Percentiles rank a stretch among this genome's conserved stretches.
Conservation (phyloP, 495 filamentous ascomycete species). For the Neurospora sp. region DNA sequence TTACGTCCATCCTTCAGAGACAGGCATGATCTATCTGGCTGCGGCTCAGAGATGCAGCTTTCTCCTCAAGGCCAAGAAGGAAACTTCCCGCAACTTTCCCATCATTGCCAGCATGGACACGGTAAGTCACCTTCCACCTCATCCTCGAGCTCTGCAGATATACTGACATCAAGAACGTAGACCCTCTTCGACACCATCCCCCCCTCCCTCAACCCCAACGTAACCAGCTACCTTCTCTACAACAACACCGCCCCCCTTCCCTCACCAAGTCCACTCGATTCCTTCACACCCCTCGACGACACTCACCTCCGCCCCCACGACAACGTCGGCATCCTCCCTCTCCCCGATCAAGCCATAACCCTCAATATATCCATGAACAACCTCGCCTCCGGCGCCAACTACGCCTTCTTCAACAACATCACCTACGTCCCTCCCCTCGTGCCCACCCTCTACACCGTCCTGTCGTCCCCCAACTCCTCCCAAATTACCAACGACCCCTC, state of each 20-base stretch:
- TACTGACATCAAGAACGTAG: constrained; percentile 25
- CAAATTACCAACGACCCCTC: constrained; percentile 25
- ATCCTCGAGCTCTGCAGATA: neutral
- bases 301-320: constrained; percentile 58
- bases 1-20: constrained; percentile 47
- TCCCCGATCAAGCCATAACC: constrained; percentile 50
- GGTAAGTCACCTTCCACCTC: constrained; percentile 20
- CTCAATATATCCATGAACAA: constrained; percentile 63
- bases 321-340: constrained; percentile 40
- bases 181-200: constrained; percentile 61
- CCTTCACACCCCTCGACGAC: constrained; percentile 63
- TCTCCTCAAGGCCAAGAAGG: constrained; percentile 55
- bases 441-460: constrained; percentile 66
- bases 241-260: constrained; percentile 50
- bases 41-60: constrained; percentile 65
- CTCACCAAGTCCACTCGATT: constrained; percentile 40
- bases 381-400: constrained; percentile 64
- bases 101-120: constrained; percentile 55
- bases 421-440: constrained; percentile 67
- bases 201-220: constrained; percentile 57
- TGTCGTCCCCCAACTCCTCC: constrained; percentile 52
- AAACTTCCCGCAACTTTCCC: constrained; percentile 54
- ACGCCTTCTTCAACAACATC: constrained; percentile 75
- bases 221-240: constrained; percentile 73
- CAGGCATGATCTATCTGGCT: constrained; percentile 52